Evolutionary conservation across 2,329 filamentous ascomycete species (phyloP), one percentile per base, ranked within the genome.

Genomic region (Endoconidiophora laricicola): DNA sequence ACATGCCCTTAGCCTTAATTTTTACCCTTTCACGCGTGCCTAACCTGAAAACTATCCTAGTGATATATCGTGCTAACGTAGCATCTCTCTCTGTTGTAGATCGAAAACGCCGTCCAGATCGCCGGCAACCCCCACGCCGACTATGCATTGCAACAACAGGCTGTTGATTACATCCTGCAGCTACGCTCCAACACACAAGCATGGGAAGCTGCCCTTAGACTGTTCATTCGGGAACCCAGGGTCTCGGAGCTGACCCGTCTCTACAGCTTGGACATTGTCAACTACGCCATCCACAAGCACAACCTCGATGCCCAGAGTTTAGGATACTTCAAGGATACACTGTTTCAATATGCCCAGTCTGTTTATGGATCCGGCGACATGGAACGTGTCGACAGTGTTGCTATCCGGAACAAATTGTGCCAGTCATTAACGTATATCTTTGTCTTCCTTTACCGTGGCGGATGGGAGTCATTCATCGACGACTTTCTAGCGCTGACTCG

Each of bases 361-460:
- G 78, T 75, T 45, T 96, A 95, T 63, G 75, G 78, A 48, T 69
- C 72, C 38, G 69, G 69, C 33, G 64, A 69, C 7, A 72, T 74
- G 50, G 69, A 72, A 52, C 65, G 70, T 48, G 67, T 80, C 55
- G 91, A 98, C 62, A 77, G 81, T 6, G 64, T 78, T 22, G 76
- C 77, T 56, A 81, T 98, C 41, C 90, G 96, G 66, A 98, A 96
- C 69, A 98, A 98, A 67, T 78, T 98, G 57, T 88, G 90, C 43
- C 91, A 98, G 67, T 94, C 88, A 10, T 69, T 98, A 58, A 98
- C 91, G 7, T 91, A 86, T 60, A 79, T 98, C 46, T 98, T 98
- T 64, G 83, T 86, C 36, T 78, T 81, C 10, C 73, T 94, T 49
- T 98, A 98, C 64, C 79, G 79, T 48, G 78, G 82, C 48, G 83